Evolutionary conservation across 768 basidiomycete genomes (phyloP).

Genomic region (Lyophyllum semitale): DNA sequence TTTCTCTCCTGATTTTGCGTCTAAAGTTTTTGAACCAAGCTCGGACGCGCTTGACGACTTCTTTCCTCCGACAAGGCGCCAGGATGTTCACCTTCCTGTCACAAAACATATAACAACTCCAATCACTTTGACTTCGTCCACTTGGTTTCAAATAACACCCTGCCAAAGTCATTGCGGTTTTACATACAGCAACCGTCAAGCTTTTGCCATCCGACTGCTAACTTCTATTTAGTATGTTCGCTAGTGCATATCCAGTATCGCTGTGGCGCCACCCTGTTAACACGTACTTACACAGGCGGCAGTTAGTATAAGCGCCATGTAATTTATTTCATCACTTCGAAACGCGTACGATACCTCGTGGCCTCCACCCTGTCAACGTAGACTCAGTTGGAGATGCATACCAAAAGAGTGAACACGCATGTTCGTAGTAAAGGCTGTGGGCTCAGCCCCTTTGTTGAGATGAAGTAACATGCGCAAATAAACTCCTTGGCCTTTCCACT

Average conservation of each 20-base stretch:
- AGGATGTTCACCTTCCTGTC: slow-evolving; percentile 47
- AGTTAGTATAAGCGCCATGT: not conserved
- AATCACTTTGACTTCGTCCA: slow-evolving; percentile 7
- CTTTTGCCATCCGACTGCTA: not conserved
- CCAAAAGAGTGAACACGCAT: not conserved
- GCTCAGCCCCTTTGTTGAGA: not conserved
- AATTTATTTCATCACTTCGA: not conserved
- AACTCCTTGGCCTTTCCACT: slow-evolving; percentile 15
- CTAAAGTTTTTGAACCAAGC: slow-evolving; percentile 32
- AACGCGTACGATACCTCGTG: not conserved
- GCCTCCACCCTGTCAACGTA: not conserved
- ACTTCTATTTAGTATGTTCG: not conserved
- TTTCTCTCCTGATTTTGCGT: slow-evolving; percentile 14
- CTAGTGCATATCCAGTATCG: not conserved
- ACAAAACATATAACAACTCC: slow-evolving; percentile 16
- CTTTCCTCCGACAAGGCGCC: slow-evolving; percentile 56
- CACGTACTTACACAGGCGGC: not conserved
- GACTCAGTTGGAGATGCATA: not conserved
- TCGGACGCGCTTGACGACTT: slow-evolving; percentile 50
- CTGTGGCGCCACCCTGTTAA: not conserved
- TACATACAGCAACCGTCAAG: not conserved
- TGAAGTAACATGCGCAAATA: slow-evolving; percentile 30
- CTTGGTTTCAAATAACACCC: not conserved
- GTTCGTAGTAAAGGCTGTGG: not conserved
- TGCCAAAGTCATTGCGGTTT: not conserved